phyloP scores from a whole-genome alignment of 129 eudicot species.

The Lonicera japonica region DNA sequence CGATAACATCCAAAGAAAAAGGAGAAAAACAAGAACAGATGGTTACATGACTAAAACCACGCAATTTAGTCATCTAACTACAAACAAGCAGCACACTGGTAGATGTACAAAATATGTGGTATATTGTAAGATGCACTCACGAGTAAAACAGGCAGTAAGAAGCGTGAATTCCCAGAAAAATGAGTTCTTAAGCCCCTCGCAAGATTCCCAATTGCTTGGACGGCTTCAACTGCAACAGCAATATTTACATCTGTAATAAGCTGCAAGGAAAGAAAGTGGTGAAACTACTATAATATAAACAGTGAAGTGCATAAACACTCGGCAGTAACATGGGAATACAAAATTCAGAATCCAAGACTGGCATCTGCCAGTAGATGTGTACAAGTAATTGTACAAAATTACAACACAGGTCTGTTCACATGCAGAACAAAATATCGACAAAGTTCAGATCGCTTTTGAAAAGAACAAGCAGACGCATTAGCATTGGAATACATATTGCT shows the following conservation, averaged over 20 bases:
- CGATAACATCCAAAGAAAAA: no score
- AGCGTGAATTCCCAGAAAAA: conserved; percentile 83
- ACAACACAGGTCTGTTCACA: not conserved
- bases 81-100: no score
- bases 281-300: not conserved
- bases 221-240: conserved; percentile 97
- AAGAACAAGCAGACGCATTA: not conserved
- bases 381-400: not conserved
- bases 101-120: no score
- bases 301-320: not conserved
- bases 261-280: conserved; percentile 39
- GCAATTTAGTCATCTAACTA: no score
- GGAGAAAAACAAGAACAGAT: not conserved
- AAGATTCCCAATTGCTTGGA: conserved; percentile 95
- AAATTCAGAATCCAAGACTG: not conserved
- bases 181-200: conserved; percentile 79
- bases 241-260: conserved; percentile 92
- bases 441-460: no score
- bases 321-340: not conserved
- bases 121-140: conserved; percentile 37
- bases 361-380: not conserved
- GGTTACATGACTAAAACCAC: no score
- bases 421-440: not conserved
- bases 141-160: conserved; percentile 71
- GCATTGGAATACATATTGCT: not conserved